Evolutionary conservation across 2,329 filamentous ascomycete genomes (phyloP), one percentile per base, ranked within the genome.

Genomic region (Exophiala sp.): DNA sequence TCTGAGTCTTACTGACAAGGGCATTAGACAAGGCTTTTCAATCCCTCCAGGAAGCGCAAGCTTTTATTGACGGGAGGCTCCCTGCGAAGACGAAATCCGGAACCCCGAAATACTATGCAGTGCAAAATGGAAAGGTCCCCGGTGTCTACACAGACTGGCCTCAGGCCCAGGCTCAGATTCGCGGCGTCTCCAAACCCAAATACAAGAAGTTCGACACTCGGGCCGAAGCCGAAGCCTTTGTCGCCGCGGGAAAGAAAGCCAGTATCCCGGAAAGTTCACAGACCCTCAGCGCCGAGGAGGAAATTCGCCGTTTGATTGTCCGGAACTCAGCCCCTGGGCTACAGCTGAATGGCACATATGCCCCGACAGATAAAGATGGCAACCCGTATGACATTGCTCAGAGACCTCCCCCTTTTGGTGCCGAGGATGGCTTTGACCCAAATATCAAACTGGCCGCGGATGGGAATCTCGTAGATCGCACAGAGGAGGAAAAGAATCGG

Each of bases 181-280:
- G 75, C 24, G 87, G 85, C 2, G 83, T 82, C 63, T 83, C 83
- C 60, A 82, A 81, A 3, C 78, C 79, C 2, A 79, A 77, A 52
- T 79, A 85, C 66, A 86, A 83, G 66, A 84, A 79, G 55, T 90
- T 89, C 58, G 67, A 71, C 2, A 85, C 79, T 1, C 74, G 77
- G 21, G 75, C 74, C 50, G 88, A 94, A 66, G 91, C 91, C 0
- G 81, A 91, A 62, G 80, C 80, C 16, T 96, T 86, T 64, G 86
- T 95, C 43, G 72, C 68, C 30, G 66, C 64, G 38, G 70, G 65
- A 22, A 64, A 62, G 39, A 46, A 60, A 58, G 48, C 54, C 10
- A 49, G 55, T 43, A 46, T 40, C 18, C 30, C 32, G 9, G 48
- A 53, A 14, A 23, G 29, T 8, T 6, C 40, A n/a, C 41, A 50